Percentiles rank a stretch among this genome's conserved stretches.
These are phyloP conservation scores for Amanita fuliginea DNA, from an alignment of 768 basidiomycete genomes.

Conservation along the genomic window DNA sequence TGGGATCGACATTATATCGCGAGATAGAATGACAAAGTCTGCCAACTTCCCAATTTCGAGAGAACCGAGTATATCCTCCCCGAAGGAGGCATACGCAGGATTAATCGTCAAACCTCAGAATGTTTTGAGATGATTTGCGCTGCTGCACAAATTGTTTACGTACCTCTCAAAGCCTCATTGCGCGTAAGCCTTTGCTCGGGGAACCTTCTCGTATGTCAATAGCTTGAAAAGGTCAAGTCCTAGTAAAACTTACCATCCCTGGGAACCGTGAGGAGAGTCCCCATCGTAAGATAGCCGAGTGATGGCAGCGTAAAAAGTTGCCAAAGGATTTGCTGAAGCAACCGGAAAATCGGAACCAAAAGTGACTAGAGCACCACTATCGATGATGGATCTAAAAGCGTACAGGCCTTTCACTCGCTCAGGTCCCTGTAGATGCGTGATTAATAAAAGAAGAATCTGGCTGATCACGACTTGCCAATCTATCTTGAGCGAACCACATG, in stretches of 20 bases:
- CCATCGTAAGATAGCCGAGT: conserved; percentile 63
- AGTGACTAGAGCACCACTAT: conserved; percentile 56
- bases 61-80: conserved; percentile 63
- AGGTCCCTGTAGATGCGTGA: conserved; percentile 40
- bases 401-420: conserved; percentile 80
- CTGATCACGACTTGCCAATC: conserved; percentile 40
- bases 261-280: conserved; percentile 69
- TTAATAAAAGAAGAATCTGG: not conserved
- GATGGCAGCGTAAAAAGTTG: conserved; percentile 82
- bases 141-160: not conserved
- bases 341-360: conserved; percentile 90
- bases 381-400: conserved; percentile 68
- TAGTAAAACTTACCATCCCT: conserved; percentile 58
- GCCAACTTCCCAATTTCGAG: conserved; percentile 70
- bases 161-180: conserved; percentile 66
- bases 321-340: conserved; percentile 75
- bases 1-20: conserved; percentile 68
- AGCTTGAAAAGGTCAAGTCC: not conserved
- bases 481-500: conserved; percentile 84
- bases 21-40: conserved; percentile 77
- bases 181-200: conserved; percentile 70
- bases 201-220: conserved; percentile 41
- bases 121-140: conserved; percentile 2
- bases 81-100: conserved; percentile 81
- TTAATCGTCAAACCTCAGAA: conserved; percentile 73